Percentiles rank a stretch among this genome's conserved stretches.
Conservation (phyloP, 2,329 filamentous ascomycete species). For the Myotisia sp. region DNA sequence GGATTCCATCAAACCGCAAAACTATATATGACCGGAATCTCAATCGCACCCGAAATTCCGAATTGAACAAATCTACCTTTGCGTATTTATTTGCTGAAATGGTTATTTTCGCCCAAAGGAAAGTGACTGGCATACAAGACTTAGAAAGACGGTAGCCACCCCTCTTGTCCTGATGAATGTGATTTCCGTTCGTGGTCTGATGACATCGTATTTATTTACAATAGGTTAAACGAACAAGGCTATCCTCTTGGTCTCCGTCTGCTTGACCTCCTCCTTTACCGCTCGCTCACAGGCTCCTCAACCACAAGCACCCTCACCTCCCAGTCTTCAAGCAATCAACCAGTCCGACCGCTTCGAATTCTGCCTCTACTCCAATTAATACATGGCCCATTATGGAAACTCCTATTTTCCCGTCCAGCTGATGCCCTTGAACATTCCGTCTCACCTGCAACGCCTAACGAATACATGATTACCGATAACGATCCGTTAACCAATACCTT, state of each 20-base stretch:
- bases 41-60: conserved; percentile 74
- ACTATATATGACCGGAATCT: conserved; percentile 95
- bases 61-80: conserved; percentile 86
- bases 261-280: conserved; percentile 86
- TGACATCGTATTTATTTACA: neutral
- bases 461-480: conserved; percentile 99
- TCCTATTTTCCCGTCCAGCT: conserved; percentile 80
- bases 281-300: conserved; percentile 63
- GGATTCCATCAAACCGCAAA: conserved; percentile 84
- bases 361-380: conserved; percentile 90
- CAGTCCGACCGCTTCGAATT: conserved; percentile 71
- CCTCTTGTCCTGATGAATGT: no score
- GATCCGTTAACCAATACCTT: conserved; percentile 92
- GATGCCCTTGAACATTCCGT: conserved; percentile 84
- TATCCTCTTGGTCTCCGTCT: conserved; percentile 88
- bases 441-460: conserved; percentile 67
- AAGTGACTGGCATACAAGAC: conserved; percentile 85
- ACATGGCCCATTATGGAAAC: conserved; percentile 78
- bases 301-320: conserved; percentile 71
- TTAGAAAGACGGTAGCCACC: conserved; percentile 63
- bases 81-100: conserved; percentile 94
- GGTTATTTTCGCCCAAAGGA: conserved; percentile 83
- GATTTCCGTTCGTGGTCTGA: neutral
- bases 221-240: conserved; percentile 77
- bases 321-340: conserved; percentile 46